Evolutionary conservation across 495 filamentous ascomycete species (phyloP).

Genomic region (Penicillium coprophilum): DNA sequence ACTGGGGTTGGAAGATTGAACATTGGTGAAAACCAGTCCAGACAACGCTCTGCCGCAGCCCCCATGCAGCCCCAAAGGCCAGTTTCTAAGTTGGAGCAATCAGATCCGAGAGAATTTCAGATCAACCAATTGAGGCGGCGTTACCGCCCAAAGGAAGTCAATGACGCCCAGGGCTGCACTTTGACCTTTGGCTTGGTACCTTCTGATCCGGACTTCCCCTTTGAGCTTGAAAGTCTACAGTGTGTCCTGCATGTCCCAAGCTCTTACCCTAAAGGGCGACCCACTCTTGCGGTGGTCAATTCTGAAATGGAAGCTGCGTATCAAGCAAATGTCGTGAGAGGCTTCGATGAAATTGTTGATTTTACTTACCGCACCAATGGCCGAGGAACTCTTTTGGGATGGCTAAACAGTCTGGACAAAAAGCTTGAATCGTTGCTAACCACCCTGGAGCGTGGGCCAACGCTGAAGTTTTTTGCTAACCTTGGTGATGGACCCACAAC

Average conservation of each 20-base stretch:
- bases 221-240: conserved; percentile 68
- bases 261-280: conserved; percentile 57
- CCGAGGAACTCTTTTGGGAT: conserved; percentile 60
- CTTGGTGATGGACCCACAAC: conserved; percentile 13
- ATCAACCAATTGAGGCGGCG: conserved; percentile 72
- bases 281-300: conserved; percentile 67
- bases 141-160: conserved; percentile 61
- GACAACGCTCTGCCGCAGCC: conserved; percentile 15
- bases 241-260: conserved; percentile 69
- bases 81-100: conserved; percentile 60
- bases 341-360: conserved; percentile 68
- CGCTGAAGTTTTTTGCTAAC: conserved; percentile 75
- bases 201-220: conserved; percentile 88
- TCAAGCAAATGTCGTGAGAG: conserved; percentile 75
- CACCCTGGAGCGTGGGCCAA: conserved; percentile 70
- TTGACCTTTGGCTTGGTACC: conserved; percentile 66
- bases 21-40: conserved; percentile 12
- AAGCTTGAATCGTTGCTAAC: conserved; percentile 71
- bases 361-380: conserved; percentile 46
- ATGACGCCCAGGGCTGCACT: conserved; percentile 51
- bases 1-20: conserved; percentile 16
- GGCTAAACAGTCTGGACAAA: conserved; percentile 72
- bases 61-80: conserved; percentile 55
- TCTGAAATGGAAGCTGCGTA: conserved; percentile 77
- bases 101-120: conserved; percentile 74